Evolutionary conservation across 2,329 filamentous ascomycete genomes (phyloP).

Genomic region (Alternaria brassicicola): DNA sequence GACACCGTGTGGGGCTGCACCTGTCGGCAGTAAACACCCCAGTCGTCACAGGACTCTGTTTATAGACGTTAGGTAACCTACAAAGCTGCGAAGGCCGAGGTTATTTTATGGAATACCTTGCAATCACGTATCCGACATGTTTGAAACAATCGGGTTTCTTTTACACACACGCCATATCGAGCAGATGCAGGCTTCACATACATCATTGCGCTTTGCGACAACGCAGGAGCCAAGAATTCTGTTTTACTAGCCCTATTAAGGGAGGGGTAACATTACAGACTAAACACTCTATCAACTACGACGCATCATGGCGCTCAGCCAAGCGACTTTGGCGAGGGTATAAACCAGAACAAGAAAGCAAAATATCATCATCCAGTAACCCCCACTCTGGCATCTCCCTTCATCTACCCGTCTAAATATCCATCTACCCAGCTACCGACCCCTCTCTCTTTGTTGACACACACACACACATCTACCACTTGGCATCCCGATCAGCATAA

Average conservation of each 20-base stretch:
- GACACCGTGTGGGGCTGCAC: background rate
- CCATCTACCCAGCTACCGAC: background rate
- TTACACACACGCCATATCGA: background rate
- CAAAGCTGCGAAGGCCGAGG: background rate
- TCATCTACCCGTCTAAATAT: background rate
- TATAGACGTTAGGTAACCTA: background rate
- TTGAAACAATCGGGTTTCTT: background rate
- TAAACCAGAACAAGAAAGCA: background rate
- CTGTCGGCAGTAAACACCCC: background rate
- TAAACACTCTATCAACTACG: background rate
- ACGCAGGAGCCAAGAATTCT: background rate
- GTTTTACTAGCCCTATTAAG: background rate
- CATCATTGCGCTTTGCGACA: background rate
- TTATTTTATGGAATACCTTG: background rate
- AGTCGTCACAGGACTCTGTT: background rate
- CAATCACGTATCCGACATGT: background rate
- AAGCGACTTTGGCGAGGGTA: conserved; percentile 1
- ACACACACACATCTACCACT: conserved; percentile 17
- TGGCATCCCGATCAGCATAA: conserved; percentile 14
- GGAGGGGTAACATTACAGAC: background rate
- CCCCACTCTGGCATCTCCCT: background rate
- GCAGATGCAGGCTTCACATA: no score
- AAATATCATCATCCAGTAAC: background rate
- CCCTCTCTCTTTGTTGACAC: background rate
- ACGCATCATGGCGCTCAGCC: background rate